These are phyloP conservation scores for Aspergillus neoniger DNA, from an alignment of 2,329 filamentous ascomycete genomes.

Conservation along the genomic window DNA sequence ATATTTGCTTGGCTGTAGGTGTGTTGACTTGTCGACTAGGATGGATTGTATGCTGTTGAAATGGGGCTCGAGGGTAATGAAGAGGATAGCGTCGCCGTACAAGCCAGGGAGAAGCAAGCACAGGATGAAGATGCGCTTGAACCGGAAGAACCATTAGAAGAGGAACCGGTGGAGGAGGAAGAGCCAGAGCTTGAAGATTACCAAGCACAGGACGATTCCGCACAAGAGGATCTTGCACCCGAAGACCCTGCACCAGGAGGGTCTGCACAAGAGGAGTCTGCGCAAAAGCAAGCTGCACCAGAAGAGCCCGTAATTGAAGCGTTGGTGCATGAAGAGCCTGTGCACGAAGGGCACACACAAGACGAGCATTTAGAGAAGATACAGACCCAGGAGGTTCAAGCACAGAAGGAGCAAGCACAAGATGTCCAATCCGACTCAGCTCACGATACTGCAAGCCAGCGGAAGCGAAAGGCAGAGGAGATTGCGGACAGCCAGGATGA, in stretches of 20 bases:
- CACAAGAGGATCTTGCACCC: not conserved
- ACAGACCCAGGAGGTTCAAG: slow-evolving; percentile 6
- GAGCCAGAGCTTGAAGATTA: not conserved
- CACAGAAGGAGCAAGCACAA: slow-evolving; percentile 11
- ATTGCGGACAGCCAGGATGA: slow-evolving; percentile 50
- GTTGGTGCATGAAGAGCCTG: no score
- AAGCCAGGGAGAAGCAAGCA: not conserved
- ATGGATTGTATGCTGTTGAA: slow-evolving; percentile 13
- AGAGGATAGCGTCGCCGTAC: not conserved
- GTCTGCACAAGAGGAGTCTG: not conserved
- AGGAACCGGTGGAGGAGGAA: not conserved
- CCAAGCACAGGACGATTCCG: not conserved
- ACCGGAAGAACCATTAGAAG: no score
- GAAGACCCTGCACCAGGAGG: not conserved
- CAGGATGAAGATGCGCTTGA: not conserved
- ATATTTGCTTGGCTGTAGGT: not conserved
- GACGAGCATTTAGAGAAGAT: not conserved
- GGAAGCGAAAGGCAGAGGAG: slow-evolving; percentile 49
- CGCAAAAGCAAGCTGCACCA: not conserved
- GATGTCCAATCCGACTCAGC: slow-evolving; percentile 11
- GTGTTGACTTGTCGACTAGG: slow-evolving; percentile 11
- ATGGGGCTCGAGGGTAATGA: not conserved
- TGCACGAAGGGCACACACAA: not conserved
- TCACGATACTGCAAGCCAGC: slow-evolving; percentile 17
- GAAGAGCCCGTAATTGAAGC: not conserved